Conservation (phyloP, 768 basidiomycete species). For the Calocera cornea region DNA sequence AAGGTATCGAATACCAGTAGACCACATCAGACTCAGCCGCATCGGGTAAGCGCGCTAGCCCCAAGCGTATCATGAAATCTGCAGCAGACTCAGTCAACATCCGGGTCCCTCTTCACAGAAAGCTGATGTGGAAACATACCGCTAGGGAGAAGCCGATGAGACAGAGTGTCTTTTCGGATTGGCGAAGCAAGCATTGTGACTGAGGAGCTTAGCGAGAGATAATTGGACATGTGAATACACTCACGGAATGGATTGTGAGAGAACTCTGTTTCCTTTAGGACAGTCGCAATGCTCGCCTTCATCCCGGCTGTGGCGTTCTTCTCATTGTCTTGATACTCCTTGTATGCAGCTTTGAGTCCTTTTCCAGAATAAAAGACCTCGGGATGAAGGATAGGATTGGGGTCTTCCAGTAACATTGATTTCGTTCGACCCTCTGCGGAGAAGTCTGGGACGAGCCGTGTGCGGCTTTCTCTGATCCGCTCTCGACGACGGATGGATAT, state of each 20-base stretch:
- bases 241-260: conserved; percentile 67
- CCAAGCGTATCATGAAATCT: conserved; percentile 59
- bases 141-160: conserved; percentile 39
- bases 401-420: conserved; percentile 48
- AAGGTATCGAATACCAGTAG: conserved; percentile 17
- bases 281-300: conserved; percentile 34
- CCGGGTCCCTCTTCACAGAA: too few relatives aligned
- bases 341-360: conserved; percentile 14
- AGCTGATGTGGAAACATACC: conserved; percentile 29
- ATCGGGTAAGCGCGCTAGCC: conserved; percentile 15
- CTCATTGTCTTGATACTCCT: conserved; percentile 34
- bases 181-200: conserved; percentile 63
- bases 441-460: conserved; percentile 28
- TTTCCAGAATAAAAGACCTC: conserved; percentile 43
- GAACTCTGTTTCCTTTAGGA: conserved; percentile 42
- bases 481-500: background rate
- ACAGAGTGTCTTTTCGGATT: conserved; percentile 41
- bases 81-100: background rate
- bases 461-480: background rate
- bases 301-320: conserved; percentile 28
- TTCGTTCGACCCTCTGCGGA: conserved; percentile 31
- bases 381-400: conserved; percentile 43
- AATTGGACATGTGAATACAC: conserved; percentile 12
- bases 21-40: conserved; percentile 15
- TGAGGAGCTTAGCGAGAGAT: conserved; percentile 18